Base-by-base conservation (phyloP, 2,329 filamentous ascomycete species). In the Xylariaceae sp. region DNA sequence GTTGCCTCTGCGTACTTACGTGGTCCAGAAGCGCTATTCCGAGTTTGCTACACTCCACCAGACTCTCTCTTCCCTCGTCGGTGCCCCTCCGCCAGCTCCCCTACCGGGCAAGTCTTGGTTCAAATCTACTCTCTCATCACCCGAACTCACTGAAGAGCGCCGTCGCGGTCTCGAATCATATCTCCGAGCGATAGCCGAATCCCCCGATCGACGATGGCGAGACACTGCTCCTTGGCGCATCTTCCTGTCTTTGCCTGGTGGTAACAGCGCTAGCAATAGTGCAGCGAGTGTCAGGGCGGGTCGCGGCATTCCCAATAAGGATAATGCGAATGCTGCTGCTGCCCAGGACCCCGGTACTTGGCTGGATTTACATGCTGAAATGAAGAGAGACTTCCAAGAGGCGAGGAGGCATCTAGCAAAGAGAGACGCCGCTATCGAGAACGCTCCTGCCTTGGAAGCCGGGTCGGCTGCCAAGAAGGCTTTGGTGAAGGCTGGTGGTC, bases 1-100 rank as follows among this genome's bases (percentile, higher is more conserved):
- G 40, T 81, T 90, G 1, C 87, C 88, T 0, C 76, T 92, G 12
- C 82, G 85, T 38, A 86, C 85, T 4, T 86, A 85, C 57, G 83
- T 86, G 53, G 74, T 90, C 5, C 81, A 83, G 59, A 92, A 91
- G 67, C 85, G 88, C 58, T 94, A 92, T 72, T 88, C 83, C 42
- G 88, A 93, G 63, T 93, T 93, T 61, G 71, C 73, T 44, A 64
- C 73, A 37, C 80, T 94, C 14, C 80, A 93, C 67, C 65, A 71
- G 22, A 67, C 76, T 4, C 75, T 94, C 7, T 72, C 74, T 17
- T 69, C 75, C 33, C 71, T 80, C 40, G 77, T 83, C 45, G 81
- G 82, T 56, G 61, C 71, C 19, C 65, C 85, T 17, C 86, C 88
- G 6, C 88, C 88, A 0, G 71, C 73, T 1, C 69, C 84, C 0